Evolutionary conservation across 768 basidiomycete genomes (phyloP), one percentile per base, ranked within the genome.

Genomic region (Trametes gibbosa): DNA sequence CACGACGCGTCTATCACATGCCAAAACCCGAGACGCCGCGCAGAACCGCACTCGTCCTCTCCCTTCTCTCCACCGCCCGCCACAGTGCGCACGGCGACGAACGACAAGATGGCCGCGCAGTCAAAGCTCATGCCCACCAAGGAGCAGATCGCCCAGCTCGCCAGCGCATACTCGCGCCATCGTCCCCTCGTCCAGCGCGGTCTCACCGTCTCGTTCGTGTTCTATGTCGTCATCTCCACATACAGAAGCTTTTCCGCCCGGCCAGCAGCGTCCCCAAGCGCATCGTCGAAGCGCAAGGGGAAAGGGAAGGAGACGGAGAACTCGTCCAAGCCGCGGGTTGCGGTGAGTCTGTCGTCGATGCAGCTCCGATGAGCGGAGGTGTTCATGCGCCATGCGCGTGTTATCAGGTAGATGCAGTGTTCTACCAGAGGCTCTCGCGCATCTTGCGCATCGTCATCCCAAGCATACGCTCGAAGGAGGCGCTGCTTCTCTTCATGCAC

Each of bases 361-460:
- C n/a, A 1, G 14, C 23, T n/a, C 21, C 32, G 17, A 6, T 16
- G 19, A 23, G 40, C 19, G 13, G 7, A 50, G 17, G 24, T 55
- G 29, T 39, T 17, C 16, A 17, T 7, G 41, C 6, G 24, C 23
- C 32, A 34, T 27, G 39, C 21, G 48, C 39, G 49, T 24, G 48
- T 45, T 32, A 40, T 49, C 66, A 94, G 87, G 88, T 96, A n/a
- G 96, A 98, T 72, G 90, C 90, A 1, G 70, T 92, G 19, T 98
- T 98, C 76, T 95, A 94, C 68, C 81, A 85, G 61, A 84, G 93
- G 9, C 80, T 99, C 19, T 79, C 82, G 23, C 74, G 74, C 29
- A 87, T 99, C 50, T 77, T 97, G 37, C 81, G 84, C 19, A 97
- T 98, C 49, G 90, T 95, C 21, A 92, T 98, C 55, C 96, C 95